Evolutionary conservation across 2,329 filamentous ascomycete genomes (phyloP).

Genomic region (Whalleya microplaca): DNA sequence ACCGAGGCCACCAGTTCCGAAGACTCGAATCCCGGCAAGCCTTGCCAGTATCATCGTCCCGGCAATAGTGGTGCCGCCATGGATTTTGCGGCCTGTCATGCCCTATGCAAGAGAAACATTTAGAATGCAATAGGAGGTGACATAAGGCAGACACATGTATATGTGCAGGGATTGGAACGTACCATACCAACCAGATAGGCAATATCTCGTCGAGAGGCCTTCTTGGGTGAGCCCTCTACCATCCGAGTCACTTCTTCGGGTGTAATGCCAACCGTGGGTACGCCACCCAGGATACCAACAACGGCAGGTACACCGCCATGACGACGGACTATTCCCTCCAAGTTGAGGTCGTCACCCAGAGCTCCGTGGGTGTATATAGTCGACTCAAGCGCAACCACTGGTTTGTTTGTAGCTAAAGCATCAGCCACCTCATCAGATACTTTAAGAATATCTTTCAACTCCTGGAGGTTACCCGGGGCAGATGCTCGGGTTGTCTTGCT

Average conservation of each 20-base stretch:
- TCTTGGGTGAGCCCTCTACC: conserved; percentile 71
- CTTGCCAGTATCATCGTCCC: conserved; percentile 90
- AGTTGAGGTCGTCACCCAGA: conserved; percentile 70
- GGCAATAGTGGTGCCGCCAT: conserved; percentile 91
- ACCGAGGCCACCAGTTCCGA: conserved; percentile 92
- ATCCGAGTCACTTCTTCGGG: conserved; percentile 75
- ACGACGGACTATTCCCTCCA: conserved; percentile 79
- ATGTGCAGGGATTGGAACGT: conserved; percentile 36
- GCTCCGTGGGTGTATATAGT: conserved; percentile 97
- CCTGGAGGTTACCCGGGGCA: conserved; percentile 25
- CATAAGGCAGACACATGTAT: conserved; percentile 1
- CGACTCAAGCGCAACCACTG: conserved; percentile 90
- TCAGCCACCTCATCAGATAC: conserved; percentile 83
- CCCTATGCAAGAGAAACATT: conserved; percentile 49
- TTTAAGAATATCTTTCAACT: conserved; percentile 57
- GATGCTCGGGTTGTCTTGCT: conserved; percentile 12
- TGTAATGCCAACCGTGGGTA: conserved; percentile 78
- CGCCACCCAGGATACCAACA: conserved; percentile 82
- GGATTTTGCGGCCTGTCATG: conserved; percentile 66
- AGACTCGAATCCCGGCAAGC: conserved; percentile 85
- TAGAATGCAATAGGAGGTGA: conserved; percentile 11
- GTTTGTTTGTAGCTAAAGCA: conserved; percentile 73
- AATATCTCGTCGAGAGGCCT: conserved; percentile 86
- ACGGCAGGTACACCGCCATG: conserved; percentile 88
- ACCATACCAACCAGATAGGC: conserved; percentile 80